Evolutionary conservation across 106 monocot genomes (phyloP).

Genomic region (Posidonia australis): DNA sequence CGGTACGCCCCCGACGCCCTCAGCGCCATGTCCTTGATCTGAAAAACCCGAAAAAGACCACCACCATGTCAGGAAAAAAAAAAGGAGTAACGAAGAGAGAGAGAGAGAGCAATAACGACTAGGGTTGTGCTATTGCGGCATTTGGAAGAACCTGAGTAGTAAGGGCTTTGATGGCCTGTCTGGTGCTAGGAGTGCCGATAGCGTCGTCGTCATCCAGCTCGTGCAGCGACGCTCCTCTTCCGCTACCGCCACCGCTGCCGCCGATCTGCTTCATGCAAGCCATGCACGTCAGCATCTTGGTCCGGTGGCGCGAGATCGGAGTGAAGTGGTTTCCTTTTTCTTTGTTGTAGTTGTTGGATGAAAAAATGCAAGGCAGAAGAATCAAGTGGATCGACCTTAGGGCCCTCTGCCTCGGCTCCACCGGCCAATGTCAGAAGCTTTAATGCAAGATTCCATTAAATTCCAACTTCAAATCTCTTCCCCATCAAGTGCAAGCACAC

Average conservation of each 20-base stretch:
- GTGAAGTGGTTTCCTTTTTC: too few species aligned
- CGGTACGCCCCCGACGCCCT: conserved; percentile 88
- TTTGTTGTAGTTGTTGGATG: too few species aligned
- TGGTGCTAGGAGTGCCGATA: conserved; percentile 42
- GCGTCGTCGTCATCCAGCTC: conserved; percentile 26
- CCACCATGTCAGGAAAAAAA: not conserved
- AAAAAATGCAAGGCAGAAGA: too few species aligned
- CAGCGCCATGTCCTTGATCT: conserved; percentile 89
- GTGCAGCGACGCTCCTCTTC: conserved; percentile 29
- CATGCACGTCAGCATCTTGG: conserved; percentile 77
- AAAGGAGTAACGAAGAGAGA: not conserved
- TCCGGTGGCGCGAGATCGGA: not conserved
- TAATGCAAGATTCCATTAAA: too few species aligned
- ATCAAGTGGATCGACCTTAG: too few species aligned
- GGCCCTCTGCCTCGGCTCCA: too few species aligned
- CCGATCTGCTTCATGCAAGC: conserved; percentile 61
- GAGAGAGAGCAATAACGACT: too few species aligned
- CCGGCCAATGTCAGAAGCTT: too few species aligned
- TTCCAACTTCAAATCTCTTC: too few species aligned
- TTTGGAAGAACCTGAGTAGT: conserved; percentile 60
- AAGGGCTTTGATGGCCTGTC: conserved; percentile 58
- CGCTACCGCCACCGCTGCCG: conserved; percentile 3
- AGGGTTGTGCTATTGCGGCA: too few species aligned
- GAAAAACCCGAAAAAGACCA: conserved; percentile 5
- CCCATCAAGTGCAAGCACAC: too few species aligned